Conservation (phyloP, 1,139 yeast species). For the Yamadazyma songkhlaensis region DNA sequence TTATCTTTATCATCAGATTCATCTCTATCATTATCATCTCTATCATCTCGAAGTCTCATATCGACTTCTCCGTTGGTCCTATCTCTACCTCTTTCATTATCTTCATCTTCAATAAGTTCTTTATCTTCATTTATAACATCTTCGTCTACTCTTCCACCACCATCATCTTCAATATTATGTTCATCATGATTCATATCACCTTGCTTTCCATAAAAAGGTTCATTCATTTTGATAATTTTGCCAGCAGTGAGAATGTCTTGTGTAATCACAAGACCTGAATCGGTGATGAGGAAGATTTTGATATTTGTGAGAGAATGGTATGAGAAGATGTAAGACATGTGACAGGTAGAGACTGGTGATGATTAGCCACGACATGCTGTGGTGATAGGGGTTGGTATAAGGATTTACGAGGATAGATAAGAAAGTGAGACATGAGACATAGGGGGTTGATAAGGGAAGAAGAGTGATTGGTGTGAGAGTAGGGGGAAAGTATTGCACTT, state of each 20-base stretch:
- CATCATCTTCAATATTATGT: background rate
- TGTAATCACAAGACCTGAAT: conserved; percentile 1
- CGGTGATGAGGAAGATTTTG: too few relatives aligned
- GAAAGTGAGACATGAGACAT: too few relatives aligned
- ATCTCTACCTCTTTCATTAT: background rate
- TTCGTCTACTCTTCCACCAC: background rate
- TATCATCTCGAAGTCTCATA: background rate
- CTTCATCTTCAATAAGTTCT: background rate
- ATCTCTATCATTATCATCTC: conserved; percentile 2
- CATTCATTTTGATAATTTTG: background rate
- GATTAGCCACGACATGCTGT: too few relatives aligned
- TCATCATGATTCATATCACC: background rate
- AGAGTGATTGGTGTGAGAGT: too few relatives aligned
- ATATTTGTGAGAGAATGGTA: too few relatives aligned
- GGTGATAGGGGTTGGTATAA: too few relatives aligned
- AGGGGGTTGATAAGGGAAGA: too few relatives aligned
- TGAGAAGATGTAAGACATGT: too few relatives aligned
- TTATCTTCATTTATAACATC: background rate
- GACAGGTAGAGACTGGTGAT: too few relatives aligned
- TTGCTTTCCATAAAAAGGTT: background rate
- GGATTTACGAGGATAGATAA: too few relatives aligned
- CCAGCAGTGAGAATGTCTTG: conserved; percentile 3
- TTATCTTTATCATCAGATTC: conserved; percentile 1
- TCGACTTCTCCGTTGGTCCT: background rate
- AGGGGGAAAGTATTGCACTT: too few relatives aligned